A percentile compares a stretch with the other conserved stretches of the same genome.
Conservation (phyloP, 2,329 filamentous ascomycete genomes). For the Trichoderma breve region DNA sequence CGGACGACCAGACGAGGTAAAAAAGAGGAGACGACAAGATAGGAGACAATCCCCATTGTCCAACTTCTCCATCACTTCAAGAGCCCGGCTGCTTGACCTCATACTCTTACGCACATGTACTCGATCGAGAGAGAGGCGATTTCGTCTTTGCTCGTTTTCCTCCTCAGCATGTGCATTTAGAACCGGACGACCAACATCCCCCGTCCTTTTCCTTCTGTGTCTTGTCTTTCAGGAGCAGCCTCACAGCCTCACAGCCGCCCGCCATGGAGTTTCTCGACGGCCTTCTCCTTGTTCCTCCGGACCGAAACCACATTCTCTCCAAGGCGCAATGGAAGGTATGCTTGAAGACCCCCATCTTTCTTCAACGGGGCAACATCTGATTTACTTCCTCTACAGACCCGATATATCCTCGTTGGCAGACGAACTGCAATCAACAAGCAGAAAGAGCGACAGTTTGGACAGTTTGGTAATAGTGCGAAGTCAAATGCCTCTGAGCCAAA, state of each 20-base stretch:
- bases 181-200: not conserved
- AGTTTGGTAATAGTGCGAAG: conserved; percentile 39
- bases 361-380: not conserved
- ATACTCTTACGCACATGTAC: conserved; percentile 11
- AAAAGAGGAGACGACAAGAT: conserved; percentile 15
- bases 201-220: not conserved
- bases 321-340: conserved; percentile 53
- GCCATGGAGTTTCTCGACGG: conserved; percentile 45
- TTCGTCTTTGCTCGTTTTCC: conserved; percentile 8
- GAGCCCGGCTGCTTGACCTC: not conserved
- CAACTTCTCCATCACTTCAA: not conserved
- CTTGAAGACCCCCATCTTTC: not conserved
- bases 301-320: conserved; percentile 50
- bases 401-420: conserved; percentile 57
- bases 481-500: conserved; percentile 40
- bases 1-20: conserved; percentile 5
- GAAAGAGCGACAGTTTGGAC: conserved; percentile 39
- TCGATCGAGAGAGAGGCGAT: conserved; percentile 12
- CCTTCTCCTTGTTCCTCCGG: conserved; percentile 49
- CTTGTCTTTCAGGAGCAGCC: conserved; percentile 2
- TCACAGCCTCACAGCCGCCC: conserved; percentile 6
- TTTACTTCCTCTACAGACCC: conserved; percentile 43
- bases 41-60: conserved; percentile 12
- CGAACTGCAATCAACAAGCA: conserved; percentile 27
- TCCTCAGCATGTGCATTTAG: conserved; percentile 24